Evolutionary conservation across 2,329 filamentous ascomycete genomes (phyloP).

Genomic region (Monosporascus sp.): DNA sequence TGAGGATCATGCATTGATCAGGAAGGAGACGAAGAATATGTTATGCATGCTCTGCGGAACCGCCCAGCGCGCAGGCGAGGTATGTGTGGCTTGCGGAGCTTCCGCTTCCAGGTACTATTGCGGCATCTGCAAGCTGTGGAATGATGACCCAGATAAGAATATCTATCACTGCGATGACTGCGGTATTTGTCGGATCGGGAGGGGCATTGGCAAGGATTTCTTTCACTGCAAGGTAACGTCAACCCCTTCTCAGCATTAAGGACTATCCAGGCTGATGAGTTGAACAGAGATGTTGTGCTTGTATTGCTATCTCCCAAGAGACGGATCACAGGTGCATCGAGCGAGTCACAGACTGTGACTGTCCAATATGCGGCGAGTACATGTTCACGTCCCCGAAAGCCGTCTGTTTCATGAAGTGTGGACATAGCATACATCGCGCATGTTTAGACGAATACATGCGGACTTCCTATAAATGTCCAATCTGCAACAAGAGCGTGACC

Average conservation of each 20-base stretch:
- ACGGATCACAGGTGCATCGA: conserved; percentile 90
- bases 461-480: conserved; percentile 89
- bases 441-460: conserved; percentile 88
- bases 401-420: conserved; percentile 92
- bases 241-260: background rate
- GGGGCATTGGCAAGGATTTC: conserved; percentile 92
- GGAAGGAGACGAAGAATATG: conserved; percentile 88
- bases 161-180: conserved; percentile 97
- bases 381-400: conserved; percentile 87
- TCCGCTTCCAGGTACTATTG: conserved; percentile 88
- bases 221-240: conserved; percentile 86
- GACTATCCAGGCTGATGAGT: conserved; percentile 3
- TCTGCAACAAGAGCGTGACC: conserved; percentile 92
- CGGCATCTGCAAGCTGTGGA: conserved; percentile 92
- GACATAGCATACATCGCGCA: conserved; percentile 87
- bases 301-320: conserved; percentile 83
- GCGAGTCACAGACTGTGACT: conserved; percentile 88
- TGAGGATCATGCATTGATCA: conserved; percentile 73
- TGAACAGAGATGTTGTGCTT: conserved; percentile 77
- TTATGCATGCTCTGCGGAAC: conserved; percentile 92
- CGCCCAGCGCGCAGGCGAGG: conserved; percentile 74
- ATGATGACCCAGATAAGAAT: conserved; percentile 81
- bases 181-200: conserved; percentile 86
- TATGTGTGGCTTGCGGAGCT: conserved; percentile 71
- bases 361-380: conserved; percentile 93